Base-by-base conservation (phyloP, 768 basidiomycete species). In the Strobilomyces confusus region DNA sequence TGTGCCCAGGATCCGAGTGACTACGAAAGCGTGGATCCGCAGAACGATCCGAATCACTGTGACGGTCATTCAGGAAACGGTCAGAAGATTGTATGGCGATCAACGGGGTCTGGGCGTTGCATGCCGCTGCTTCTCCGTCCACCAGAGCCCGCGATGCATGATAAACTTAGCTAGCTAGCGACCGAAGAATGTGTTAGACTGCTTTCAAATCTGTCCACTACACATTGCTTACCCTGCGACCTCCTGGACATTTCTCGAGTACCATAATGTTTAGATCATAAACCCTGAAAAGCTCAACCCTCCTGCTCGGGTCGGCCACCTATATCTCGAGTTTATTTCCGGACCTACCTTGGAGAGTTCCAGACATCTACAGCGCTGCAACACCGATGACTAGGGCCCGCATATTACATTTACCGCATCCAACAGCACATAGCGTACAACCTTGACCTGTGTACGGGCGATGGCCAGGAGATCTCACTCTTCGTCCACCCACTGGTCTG, bases 31-130 rank as follows among this genome's bases (percentile, higher is more conserved):
- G 61, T 91, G 48, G 86, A 92, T 69, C 77, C 77, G 29, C 59
- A 69, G 17, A 72, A 71, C 41, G 87, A 90, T 54, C 77, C 91
- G 43, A 75, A 81, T 54, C 83, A 83, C 14, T 92, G 89, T 69
- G 89, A 89, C 57, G 89, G 90, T 26, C 92, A 89, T 64, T 69
- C 80, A 2, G 76, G 80, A 17, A 68, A 78, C n/a, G 82, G 81
- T 19, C 63, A 71, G 72, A 81, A 66, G 86, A 92, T 67, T 92
- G 89, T 69, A 83, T 82, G 17, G 70, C 76, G 42, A 89, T 92
- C 59, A 56, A 70, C 42, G 80, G 82, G 44, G 82, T 78, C 19
- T 80, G 81, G 78, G 82, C 63, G 86, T 89, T 61, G 80, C 79
- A n/a, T 93, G 89, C 68, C 63, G 63, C 54, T 86, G 84, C 67